phyloP scores from a whole-genome alignment of 331 rosid genomes.

The Malus hybrid region DNA sequence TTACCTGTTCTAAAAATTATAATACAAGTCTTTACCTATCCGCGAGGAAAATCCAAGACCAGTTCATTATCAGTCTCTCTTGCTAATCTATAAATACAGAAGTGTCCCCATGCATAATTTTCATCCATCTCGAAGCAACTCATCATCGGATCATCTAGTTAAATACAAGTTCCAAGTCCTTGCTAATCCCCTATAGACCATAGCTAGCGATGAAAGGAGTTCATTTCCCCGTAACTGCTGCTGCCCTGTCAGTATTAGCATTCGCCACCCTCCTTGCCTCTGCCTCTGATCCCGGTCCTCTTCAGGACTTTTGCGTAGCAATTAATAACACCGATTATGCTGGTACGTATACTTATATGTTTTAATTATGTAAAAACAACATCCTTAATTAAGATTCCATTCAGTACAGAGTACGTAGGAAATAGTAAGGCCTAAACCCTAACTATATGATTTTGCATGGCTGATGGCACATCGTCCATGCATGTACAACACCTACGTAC shows the following conservation, averaged over 20 bases:
- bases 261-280: background rate
- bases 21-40: background rate
- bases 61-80: background rate
- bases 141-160: background rate
- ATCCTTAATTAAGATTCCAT: too few species aligned
- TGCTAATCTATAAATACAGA: background rate
- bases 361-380: too few species aligned
- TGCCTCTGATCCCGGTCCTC: background rate
- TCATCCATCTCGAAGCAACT: background rate
- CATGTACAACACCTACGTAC: background rate
- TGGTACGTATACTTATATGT: background rate
- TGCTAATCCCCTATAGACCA: too few species aligned
- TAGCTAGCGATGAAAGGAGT: background rate
- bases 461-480: background rate
- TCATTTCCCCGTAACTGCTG: background rate
- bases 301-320: background rate
- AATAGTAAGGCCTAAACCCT: background rate
- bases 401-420: too few species aligned
- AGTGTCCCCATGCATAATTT: background rate
- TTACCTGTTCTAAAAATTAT: background rate
- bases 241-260: background rate
- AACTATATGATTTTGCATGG: background rate
- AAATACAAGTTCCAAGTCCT: too few species aligned
- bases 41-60: background rate
- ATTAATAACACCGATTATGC: background rate